Percentiles rank a stretch among this genome's conserved stretches.
Conservation (phyloP, 805 yeast genomes). For the Dipodascopsis tothii region DNA sequence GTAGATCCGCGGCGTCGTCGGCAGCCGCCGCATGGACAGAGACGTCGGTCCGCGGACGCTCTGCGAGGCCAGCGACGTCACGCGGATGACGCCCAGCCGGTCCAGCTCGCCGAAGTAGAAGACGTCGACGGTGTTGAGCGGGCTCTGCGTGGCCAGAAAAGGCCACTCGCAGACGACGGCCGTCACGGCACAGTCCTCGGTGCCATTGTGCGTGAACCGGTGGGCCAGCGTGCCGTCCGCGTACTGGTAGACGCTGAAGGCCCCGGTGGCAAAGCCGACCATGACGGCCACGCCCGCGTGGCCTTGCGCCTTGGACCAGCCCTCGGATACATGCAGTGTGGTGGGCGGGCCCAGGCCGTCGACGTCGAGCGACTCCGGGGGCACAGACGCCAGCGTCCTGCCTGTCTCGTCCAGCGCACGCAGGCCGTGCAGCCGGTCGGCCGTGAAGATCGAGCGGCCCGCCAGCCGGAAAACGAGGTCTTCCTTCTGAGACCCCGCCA, state of each 20-base stretch:
- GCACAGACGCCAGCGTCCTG: constrained; percentile 2
- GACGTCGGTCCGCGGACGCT: constrained; percentile 8
- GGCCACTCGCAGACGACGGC: constrained; percentile 9
- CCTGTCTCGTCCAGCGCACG: constrained; percentile 12
- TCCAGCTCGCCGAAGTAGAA: constrained; percentile 1
- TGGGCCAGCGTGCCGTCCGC: not conserved
- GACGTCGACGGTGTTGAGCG: constrained; percentile 1
- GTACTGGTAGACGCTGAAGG: not conserved
- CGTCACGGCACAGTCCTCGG: constrained; percentile 1
- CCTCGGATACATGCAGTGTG: constrained; percentile 1
- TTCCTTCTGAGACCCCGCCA: constrained; percentile 1
- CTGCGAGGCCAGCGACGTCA: constrained; percentile 7
- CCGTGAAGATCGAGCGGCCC: constrained; percentile 10
- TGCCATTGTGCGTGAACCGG: not conserved
- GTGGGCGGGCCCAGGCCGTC: constrained; percentile 5
- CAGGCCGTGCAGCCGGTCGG: constrained; percentile 6
- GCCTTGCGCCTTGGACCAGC: not conserved
- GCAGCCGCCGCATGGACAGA: constrained; percentile 7
- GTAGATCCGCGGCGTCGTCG: not conserved
- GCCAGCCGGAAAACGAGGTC: constrained; percentile 12
- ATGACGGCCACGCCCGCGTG: not conserved
- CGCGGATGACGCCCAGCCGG: not conserved
- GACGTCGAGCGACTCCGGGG: not conserved
- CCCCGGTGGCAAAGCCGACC: constrained; percentile 15
- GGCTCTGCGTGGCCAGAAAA: constrained; percentile 10